phyloP scores from a whole-genome alignment of 352 stramenopile species.

The Globisporangium recalcitrans region DNA sequence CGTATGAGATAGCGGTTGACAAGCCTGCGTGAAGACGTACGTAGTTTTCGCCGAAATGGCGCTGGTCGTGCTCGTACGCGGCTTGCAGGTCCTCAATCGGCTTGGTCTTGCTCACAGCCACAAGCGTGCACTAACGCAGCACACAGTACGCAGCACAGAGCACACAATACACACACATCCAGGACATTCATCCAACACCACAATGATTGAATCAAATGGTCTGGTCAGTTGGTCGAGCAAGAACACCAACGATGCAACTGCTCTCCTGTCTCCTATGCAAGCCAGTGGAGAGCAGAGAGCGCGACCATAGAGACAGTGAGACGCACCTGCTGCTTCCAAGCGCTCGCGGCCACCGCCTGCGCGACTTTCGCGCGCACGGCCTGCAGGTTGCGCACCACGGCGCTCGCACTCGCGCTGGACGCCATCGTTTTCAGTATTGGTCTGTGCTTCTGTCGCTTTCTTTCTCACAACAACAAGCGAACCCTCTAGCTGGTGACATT shows the following conservation, averaged over 20 bases:
- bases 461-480: neutral
- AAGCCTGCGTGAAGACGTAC: constrained; percentile 28
- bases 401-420: constrained; percentile 8
- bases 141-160: neutral
- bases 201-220: neutral
- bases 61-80: constrained; percentile 88
- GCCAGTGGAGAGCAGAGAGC: neutral
- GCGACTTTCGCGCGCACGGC: constrained; percentile 53
- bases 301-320: neutral
- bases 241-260: neutral
- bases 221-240: neutral
- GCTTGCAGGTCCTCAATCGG: constrained; percentile 83
- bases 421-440: constrained; percentile 4
- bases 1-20: constrained; percentile 6
- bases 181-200: neutral
- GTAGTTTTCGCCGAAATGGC: constrained; percentile 99
- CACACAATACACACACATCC: neutral
- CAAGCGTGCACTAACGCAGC: constrained; percentile 55
- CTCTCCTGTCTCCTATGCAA: neutral
- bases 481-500: neutral
- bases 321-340: constrained; percentile 40
- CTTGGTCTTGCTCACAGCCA: constrained; percentile 95
- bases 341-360: constrained; percentile 47
- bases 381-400: constrained; percentile 54
- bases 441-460: neutral